Evolutionary conservation across 148 eudicot genomes (phyloP).

Genomic region (Selenicereus undatus): DNA sequence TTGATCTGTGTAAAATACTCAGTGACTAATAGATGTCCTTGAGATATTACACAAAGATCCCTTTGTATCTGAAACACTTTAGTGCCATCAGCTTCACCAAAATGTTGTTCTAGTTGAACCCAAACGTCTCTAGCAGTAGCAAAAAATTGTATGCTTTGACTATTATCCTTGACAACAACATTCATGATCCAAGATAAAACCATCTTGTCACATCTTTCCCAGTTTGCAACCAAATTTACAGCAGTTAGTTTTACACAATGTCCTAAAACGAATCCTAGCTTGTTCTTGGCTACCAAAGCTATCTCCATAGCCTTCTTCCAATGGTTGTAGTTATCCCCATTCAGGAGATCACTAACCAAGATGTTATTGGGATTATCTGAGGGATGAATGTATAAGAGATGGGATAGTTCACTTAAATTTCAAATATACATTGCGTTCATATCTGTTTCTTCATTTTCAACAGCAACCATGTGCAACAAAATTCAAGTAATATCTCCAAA

Average conservation of each 20-base stretch:
- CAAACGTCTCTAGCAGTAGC: background rate
- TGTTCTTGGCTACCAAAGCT: too few relatives aligned
- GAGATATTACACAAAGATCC: background rate
- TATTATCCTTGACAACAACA: background rate
- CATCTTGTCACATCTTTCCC: background rate
- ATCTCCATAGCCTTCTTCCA: too few relatives aligned
- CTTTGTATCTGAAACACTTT: background rate
- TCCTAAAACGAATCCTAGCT: background rate
- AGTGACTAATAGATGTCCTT: background rate
- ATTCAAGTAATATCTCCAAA: too few relatives aligned
- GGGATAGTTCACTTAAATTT: too few relatives aligned
- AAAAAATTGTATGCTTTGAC: background rate
- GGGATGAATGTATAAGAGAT: too few relatives aligned
- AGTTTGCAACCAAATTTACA: background rate
- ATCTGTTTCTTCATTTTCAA: too few relatives aligned
- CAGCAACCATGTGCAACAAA: too few relatives aligned
- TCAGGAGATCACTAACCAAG: too few relatives aligned
- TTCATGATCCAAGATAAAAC: background rate
- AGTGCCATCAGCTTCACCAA: background rate
- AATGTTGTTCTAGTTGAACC: background rate
- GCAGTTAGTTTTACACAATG: background rate
- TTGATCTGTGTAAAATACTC: background rate
- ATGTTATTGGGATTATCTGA: too few relatives aligned
- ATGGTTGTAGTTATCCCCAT: too few relatives aligned
- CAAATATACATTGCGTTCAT: too few relatives aligned